Conservation (phyloP, 1,284 basidiomycete genomes). For the Neonothopanus nambi region DNA sequence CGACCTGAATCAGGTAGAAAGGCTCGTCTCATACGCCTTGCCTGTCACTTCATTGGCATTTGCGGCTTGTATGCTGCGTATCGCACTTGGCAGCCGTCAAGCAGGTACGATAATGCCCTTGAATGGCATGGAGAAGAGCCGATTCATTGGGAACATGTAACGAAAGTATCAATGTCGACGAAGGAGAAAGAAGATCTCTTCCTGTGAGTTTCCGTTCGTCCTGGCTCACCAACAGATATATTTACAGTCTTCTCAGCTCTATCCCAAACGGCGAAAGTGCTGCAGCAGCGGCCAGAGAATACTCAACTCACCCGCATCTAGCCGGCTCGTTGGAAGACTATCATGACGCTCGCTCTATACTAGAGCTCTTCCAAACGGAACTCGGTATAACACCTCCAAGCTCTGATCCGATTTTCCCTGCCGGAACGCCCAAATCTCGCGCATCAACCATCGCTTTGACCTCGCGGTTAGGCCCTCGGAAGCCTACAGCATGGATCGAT, state of each 20-base stretch:
- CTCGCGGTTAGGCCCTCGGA: conserved; percentile 34
- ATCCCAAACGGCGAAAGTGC: conserved; percentile 58
- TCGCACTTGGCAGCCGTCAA: no score
- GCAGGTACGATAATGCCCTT: not conserved
- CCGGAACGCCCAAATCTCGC: conserved; percentile 65
- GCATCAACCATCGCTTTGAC: conserved; percentile 60
- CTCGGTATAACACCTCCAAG: conserved; percentile 44
- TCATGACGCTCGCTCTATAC: conserved; percentile 61
- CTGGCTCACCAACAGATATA: not conserved
- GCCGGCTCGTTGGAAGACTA: conserved; percentile 70
- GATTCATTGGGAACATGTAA: not conserved
- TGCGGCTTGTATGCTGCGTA: not conserved
- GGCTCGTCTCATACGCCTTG: not conserved
- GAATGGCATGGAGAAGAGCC: not conserved
- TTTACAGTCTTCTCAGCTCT: conserved; percentile 42
- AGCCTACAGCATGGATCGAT: conserved; percentile 76
- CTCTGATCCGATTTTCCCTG: conserved; percentile 60
- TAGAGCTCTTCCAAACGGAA: conserved; percentile 63
- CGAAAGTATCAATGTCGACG: conserved; percentile 1
- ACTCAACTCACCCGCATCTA: conserved; percentile 70
- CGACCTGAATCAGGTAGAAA: not conserved
- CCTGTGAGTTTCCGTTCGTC: conserved; percentile 27
- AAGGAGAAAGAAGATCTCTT: conserved; percentile 34
- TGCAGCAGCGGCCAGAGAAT: conserved; percentile 53
- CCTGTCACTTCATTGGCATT: not conserved